phyloP scores from a whole-genome alignment of 129 eudicot genomes.

The Artemisia annua region DNA sequence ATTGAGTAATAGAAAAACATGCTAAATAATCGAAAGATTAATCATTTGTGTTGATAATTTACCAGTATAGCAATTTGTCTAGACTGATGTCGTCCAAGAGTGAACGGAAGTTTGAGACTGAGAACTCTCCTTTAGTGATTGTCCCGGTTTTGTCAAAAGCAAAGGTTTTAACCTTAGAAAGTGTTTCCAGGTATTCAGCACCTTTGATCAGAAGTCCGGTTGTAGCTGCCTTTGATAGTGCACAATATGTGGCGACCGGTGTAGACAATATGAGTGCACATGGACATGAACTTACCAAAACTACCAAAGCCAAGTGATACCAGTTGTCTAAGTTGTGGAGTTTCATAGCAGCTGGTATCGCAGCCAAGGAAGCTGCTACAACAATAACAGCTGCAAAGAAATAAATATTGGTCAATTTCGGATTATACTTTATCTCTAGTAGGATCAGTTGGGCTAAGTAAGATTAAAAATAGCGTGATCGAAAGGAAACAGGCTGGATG shows the following conservation, averaged over 20 bases:
- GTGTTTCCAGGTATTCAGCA: constrained; percentile 80
- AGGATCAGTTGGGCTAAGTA: too few species aligned
- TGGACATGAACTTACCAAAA: constrained; percentile 90
- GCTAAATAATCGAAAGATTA: not conserved
- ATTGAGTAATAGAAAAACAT: not conserved
- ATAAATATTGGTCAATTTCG: not conserved
- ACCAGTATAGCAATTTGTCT: constrained; percentile 65
- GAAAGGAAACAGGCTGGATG: not conserved
- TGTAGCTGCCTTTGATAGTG: constrained; percentile 82
- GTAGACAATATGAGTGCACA: constrained; percentile 97
- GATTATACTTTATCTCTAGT: too few species aligned
- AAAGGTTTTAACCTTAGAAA: constrained; percentile 61
- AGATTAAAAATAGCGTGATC: too few species aligned
- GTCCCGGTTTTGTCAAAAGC: constrained; percentile 98
- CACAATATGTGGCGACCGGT: constrained; percentile 89
- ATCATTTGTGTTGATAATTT: constrained; percentile 6
- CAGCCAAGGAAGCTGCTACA: constrained; percentile 60
- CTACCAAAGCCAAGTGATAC: constrained; percentile 87
- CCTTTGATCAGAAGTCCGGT: constrained; percentile 87
- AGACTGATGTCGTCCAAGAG: constrained; percentile 43
- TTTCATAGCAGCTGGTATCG: constrained; percentile 54
- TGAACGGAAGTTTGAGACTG: constrained; percentile 53
- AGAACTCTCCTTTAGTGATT: constrained; percentile 82
- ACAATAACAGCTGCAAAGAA: constrained; percentile 59
- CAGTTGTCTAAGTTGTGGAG: constrained; percentile 53